Conservation (phyloP, 2,329 filamentous ascomycete genomes). For the Sarocladium strictum region DNA sequence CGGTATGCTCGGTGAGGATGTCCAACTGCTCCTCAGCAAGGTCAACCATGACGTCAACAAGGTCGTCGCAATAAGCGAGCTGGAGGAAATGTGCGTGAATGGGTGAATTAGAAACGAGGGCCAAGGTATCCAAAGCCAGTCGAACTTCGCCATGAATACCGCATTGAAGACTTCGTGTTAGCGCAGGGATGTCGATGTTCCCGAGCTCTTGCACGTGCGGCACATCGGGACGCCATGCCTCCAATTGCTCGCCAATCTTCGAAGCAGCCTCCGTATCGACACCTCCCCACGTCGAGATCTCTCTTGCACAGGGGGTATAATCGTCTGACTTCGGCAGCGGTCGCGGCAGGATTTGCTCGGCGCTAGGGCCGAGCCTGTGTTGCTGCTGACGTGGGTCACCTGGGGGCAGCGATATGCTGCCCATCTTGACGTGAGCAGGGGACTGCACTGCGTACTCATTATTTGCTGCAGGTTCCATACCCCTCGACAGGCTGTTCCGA, state of each 20-base stretch:
- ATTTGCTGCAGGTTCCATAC: conserved; percentile 33
- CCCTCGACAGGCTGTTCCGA: conserved; percentile 46
- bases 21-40: conserved; percentile 88
- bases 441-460: conserved; percentile 13
- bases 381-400: conserved; percentile 22
- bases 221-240: conserved; percentile 65
- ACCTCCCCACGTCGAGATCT: conserved; percentile 61
- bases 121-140: conserved; percentile 78
- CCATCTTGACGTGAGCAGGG: conserved; percentile 36
- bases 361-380: background rate
- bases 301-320: conserved; percentile 49
- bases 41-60: conserved; percentile 82
- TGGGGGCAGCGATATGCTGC: conserved; percentile 35
- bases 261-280: conserved; percentile 54
- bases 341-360: conserved; percentile 29
- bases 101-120: conserved; percentile 57
- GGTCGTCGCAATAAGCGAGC: conserved; percentile 73
- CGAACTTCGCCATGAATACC: conserved; percentile 88
- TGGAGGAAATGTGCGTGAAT: conserved; percentile 59
- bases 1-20: conserved; percentile 73
- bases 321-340: conserved; percentile 42
- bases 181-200: conserved; percentile 80
- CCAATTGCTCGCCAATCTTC: conserved; percentile 60
- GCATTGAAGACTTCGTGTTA: conserved; percentile 84
- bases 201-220: conserved; percentile 74